These are phyloP conservation scores for Trichocladium uniseriatum DNA, from an alignment of 495 filamentous ascomycete genomes.

Conservation along the genomic window DNA sequence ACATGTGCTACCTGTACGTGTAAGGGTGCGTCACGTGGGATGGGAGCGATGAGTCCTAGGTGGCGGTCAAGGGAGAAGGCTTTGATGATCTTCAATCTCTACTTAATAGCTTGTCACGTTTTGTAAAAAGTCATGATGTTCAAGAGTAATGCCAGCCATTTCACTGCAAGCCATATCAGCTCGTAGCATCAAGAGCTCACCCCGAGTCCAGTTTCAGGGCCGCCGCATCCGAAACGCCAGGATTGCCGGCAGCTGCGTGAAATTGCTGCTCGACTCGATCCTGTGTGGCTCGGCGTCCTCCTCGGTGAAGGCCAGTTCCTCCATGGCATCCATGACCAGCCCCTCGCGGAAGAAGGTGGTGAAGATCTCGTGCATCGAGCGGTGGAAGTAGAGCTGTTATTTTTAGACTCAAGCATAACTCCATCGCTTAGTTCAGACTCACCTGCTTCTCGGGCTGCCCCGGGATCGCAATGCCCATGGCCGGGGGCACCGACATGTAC, in stretches of 20 bases:
- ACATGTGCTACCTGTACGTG: background rate
- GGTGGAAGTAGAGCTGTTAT: slow-evolving; percentile 37
- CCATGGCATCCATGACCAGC: slow-evolving; percentile 34
- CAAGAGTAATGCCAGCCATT: no score
- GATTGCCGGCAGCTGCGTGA: slow-evolving; percentile 29
- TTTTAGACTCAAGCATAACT: no score
- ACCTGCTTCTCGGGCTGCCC: slow-evolving; percentile 28
- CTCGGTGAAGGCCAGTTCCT: slow-evolving; percentile 32
- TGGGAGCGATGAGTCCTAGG: no score
- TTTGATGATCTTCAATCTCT: no score
- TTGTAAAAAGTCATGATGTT: no score
- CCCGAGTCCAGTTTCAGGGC: background rate
- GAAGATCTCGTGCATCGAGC: slow-evolving; percentile 33
- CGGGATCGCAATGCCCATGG: slow-evolving; percentile 24
- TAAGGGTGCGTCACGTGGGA: background rate
- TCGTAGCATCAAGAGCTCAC: no score
- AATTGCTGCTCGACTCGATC: slow-evolving; percentile 26
- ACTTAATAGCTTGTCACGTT: no score
- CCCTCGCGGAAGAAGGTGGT: slow-evolving; percentile 28
- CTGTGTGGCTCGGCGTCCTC: slow-evolving; percentile 15
- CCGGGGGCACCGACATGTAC: slow-evolving; percentile 31
- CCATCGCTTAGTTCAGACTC: no score
- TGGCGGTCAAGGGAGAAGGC: no score
- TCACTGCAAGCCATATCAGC: no score
- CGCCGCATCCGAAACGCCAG: slow-evolving; percentile 29